Conservation (phyloP, 768 basidiomycete genomes). For the Chalciporus pseudorubinellus region DNA sequence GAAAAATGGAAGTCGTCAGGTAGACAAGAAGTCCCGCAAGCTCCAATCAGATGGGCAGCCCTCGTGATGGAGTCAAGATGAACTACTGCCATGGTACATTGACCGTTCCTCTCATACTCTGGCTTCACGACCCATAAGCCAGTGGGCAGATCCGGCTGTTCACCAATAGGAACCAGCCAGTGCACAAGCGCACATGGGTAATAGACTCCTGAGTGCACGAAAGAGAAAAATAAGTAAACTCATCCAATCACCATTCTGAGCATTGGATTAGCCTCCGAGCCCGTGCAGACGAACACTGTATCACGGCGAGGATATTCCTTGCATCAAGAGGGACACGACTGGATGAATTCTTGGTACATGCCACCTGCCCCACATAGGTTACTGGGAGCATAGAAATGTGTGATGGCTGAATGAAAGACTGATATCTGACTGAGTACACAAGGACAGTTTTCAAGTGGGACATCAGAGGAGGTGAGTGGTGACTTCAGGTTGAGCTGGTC, state of each 20-base stretch:
- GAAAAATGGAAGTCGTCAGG: slow-evolving; percentile 8
- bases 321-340: slow-evolving; percentile 13
- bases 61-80: too few relatives aligned
- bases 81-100: too few relatives aligned
- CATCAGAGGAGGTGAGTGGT: slow-evolving; percentile 1
- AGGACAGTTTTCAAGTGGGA: slow-evolving; percentile 14
- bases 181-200: slow-evolving; percentile 29
- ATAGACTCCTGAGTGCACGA: slow-evolving; percentile 9
- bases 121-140: too few relatives aligned
- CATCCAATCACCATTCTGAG: slow-evolving; percentile 25
- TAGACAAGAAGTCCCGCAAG: slow-evolving; percentile 7
- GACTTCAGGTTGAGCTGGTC: slow-evolving; percentile 19
- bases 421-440: neutral
- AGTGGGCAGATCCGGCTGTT: too few relatives aligned
- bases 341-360: slow-evolving; percentile 27
- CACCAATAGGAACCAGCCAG: too few relatives aligned
- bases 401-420: slow-evolving; percentile 3
- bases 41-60: slow-evolving; percentile 19
- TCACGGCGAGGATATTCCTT: slow-evolving; percentile 19
- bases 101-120: too few relatives aligned
- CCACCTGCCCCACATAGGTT: slow-evolving; percentile 27
- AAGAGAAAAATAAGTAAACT: slow-evolving; percentile 21
- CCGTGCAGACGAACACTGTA: slow-evolving; percentile 17
- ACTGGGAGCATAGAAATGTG: slow-evolving; percentile 24
- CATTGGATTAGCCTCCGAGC: slow-evolving; percentile 13